Base-by-base conservation (phyloP, 352 stramenopile species). In the Pythium plurisporium region DNA sequence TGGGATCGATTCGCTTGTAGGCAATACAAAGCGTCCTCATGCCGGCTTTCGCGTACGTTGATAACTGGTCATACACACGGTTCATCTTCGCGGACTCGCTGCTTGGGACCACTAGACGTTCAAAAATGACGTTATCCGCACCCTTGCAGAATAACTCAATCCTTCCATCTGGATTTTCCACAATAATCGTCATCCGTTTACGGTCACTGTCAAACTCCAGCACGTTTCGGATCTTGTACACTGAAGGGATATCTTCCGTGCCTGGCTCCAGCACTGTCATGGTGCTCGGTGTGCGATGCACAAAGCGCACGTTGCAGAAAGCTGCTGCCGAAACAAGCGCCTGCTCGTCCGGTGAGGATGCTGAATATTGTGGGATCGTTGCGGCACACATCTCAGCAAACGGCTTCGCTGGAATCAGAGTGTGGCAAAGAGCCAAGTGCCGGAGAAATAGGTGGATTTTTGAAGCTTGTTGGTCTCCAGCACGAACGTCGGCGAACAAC, bases 111-210 rank as follows among this genome's bases (percentile, higher is more conserved):
- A 53, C 62, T 20, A 94, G 69, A 4, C 82, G 76, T 46, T 91
- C 75, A 17, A 91, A 69, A 56, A 94, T 91, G 9, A 91, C 80
- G 57, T 82, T 91, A 55, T 94, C 84, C 6, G 84, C 84, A 12
- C 84, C 84, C 67, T 94, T 92, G 55, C 80, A 91, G 9, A 91
- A 59, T 20, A 92, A 53, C 42, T 83, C 64, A 30, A 92, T 81
- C 14, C 73, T 62, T 20, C 75, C 75, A 19, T 73, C 63, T 9
- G 74, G 79, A 5, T 74, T 79, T 52, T 96, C 77, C 15, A 99
- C 73, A 31, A 99, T 80, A 38, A 99, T 87, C 14, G 89, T 97
- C 96, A 99, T 99, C 38, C 97, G 75, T 69, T 99, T 99, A 30
- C 97, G 79, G 53, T 98, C 83, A 54, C 91, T 98, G 64, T 98